phyloP scores from a whole-genome alignment of 2,329 filamentous ascomycete genomes.

The Cladorrhinum sp. region DNA sequence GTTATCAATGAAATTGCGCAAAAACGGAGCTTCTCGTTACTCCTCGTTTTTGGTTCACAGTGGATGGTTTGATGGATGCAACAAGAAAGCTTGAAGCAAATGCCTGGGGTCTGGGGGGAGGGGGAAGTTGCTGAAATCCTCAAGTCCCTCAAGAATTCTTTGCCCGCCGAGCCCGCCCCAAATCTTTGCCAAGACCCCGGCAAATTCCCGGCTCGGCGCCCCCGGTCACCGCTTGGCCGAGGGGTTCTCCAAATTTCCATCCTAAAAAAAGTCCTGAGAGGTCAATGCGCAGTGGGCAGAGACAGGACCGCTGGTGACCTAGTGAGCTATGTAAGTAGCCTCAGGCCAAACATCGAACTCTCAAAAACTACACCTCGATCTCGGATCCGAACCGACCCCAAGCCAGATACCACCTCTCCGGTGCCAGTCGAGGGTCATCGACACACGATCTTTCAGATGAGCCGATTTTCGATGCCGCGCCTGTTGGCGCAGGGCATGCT shows the following conservation, averaged over 20 bases:
- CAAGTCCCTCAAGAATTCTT: constrained; percentile 12
- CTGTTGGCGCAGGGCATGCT: constrained; percentile 25
- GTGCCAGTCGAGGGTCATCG: constrained; percentile 8
- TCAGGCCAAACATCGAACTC: not conserved
- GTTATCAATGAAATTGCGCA: constrained; percentile 11
- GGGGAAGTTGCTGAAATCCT: constrained; percentile 6
- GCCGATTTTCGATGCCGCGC: constrained; percentile 25
- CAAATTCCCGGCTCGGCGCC: constrained; percentile 23
- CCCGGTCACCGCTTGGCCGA: constrained; percentile 14
- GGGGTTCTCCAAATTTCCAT: constrained; percentile 20
- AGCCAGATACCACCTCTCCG: not conserved
- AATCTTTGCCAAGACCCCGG: constrained; percentile 24
- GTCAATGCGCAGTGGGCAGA: not conserved
- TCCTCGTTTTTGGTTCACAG: not conserved
- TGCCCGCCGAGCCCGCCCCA: constrained; percentile 13
- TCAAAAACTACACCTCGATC: not conserved
- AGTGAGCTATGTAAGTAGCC: not conserved
- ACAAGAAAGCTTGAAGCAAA: constrained; percentile 9
- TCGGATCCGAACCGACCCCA: not conserved
- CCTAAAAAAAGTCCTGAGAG: not conserved
- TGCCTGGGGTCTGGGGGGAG: not conserved
- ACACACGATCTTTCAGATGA: constrained; percentile 20
- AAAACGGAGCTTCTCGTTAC: not conserved
- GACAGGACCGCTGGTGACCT: not conserved
- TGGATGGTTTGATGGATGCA: constrained; percentile 4